Evolutionary conservation across 306 rosid genomes (phyloP).

Genomic region (Cyclanthera cordifolia): DNA sequence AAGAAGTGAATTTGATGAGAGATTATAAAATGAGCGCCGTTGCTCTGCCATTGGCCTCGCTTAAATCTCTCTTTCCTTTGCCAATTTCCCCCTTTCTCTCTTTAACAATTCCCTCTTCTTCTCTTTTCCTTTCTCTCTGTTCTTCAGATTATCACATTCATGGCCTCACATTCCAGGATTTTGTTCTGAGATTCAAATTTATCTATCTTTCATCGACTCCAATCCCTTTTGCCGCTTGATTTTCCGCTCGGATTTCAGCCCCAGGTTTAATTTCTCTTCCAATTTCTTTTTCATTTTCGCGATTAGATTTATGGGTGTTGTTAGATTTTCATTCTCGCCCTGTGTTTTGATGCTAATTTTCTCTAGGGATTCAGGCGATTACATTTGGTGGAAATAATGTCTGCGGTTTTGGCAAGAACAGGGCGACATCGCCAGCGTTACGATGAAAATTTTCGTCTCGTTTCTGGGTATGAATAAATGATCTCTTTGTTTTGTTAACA

Average conservation of each 20-base stretch:
- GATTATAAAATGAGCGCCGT: constrained; percentile 13
- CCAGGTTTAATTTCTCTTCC: not conserved
- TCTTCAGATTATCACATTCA: not conserved
- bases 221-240: not conserved
- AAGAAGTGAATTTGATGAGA: too few species aligned
- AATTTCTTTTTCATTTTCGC: not conserved
- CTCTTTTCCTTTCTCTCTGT: not conserved
- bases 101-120: not conserved
- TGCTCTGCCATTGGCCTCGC: constrained; percentile 14
- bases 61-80: constrained; percentile 14
- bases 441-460: constrained; percentile 59
- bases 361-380: not conserved
- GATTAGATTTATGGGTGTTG: not conserved
- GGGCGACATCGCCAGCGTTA: constrained; percentile 74
- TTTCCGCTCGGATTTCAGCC: not conserved
- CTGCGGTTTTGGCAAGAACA: constrained; percentile 39
- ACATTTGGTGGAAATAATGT: constrained; percentile 20
- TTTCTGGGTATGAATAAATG: constrained; percentile 45
- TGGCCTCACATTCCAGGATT: not conserved
- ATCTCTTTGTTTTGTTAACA: not conserved
- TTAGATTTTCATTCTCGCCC: too few species aligned
- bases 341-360: not conserved
- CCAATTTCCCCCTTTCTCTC: not conserved
- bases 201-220: not conserved
- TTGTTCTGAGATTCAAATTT: too few species aligned